Percentiles rank a stretch among this genome's conserved stretches.
These are phyloP conservation scores for Russula brevipes DNA, from an alignment of 768 basidiomycete species.

Conservation along the genomic window DNA sequence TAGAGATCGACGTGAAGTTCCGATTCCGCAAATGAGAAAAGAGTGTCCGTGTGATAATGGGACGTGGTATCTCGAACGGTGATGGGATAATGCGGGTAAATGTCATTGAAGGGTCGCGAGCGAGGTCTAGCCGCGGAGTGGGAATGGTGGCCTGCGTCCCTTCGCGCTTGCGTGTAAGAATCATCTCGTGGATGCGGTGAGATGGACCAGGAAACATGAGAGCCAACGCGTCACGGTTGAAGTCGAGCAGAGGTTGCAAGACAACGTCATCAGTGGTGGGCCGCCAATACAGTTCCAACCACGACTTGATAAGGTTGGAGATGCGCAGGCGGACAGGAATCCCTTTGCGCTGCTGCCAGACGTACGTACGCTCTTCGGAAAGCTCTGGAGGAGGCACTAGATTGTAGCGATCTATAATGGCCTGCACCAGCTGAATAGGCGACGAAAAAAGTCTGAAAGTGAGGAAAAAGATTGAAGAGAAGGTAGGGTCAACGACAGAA, in stretches of 20 bases:
- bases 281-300: slow-evolving; percentile 91
- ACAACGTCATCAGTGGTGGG: slow-evolving; percentile 65
- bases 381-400: slow-evolving; percentile 57
- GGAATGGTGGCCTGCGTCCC: slow-evolving; percentile 36
- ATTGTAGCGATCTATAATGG: slow-evolving; percentile 80
- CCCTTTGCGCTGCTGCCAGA: slow-evolving; percentile 86
- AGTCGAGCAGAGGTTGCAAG: slow-evolving; percentile 50
- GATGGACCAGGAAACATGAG: slow-evolving; percentile 63
- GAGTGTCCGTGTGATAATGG: slow-evolving; percentile 77
- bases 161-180: slow-evolving; percentile 48
- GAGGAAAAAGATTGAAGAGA: slow-evolving; percentile 87
- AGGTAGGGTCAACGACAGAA: slow-evolving; percentile 79
- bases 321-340: slow-evolving; percentile 87
- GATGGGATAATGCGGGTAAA: slow-evolving; percentile 47
- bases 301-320: slow-evolving; percentile 88
- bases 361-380: slow-evolving; percentile 52
- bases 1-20: slow-evolving; percentile 53
- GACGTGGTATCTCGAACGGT: slow-evolving; percentile 73
- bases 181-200: slow-evolving; percentile 65
- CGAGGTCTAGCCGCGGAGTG: slow-evolving; percentile 56
- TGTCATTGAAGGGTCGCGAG: slow-evolving; percentile 71
- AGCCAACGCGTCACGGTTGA: slow-evolving; percentile 57
- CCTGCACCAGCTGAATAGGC: slow-evolving; percentile 67
- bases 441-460: slow-evolving; percentile 91
- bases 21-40: slow-evolving; percentile 61